Percentiles rank a stretch among this genome's conserved stretches.
Conservation (phyloP, 2,329 filamentous ascomycete genomes). For the Aureobasidium melanogenum region DNA sequence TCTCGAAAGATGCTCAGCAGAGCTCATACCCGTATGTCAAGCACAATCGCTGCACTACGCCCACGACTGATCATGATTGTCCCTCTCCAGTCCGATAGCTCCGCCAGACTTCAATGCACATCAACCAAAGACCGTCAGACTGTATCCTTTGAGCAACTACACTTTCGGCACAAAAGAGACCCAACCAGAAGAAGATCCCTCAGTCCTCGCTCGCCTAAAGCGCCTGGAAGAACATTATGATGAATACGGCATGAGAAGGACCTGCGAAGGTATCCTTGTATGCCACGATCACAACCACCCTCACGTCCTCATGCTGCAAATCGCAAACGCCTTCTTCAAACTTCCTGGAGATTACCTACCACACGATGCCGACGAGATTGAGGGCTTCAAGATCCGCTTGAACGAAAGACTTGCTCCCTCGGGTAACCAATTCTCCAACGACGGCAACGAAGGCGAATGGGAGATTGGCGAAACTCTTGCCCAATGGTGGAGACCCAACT, state of each 20-base stretch:
- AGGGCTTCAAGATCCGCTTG: slow-evolving; percentile 86
- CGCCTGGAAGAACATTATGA: slow-evolving; percentile 93
- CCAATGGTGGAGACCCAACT: slow-evolving; percentile 98
- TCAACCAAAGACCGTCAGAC: slow-evolving; percentile 79
- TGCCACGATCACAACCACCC: slow-evolving; percentile 99
- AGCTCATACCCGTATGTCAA: slow-evolving; percentile 57
- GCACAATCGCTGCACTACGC: neutral
- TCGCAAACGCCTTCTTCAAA: slow-evolving; percentile 99
- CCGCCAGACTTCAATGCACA: slow-evolving; percentile 72
- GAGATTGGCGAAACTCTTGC: slow-evolving; percentile 88
- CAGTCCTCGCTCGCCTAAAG: slow-evolving; percentile 83
- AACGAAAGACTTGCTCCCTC: slow-evolving; percentile 83
- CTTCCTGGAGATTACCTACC: slow-evolving; percentile 91
- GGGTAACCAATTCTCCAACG: slow-evolving; percentile 71
- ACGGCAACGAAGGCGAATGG: slow-evolving; percentile 57
- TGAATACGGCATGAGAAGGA: slow-evolving; percentile 89
- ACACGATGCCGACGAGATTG: slow-evolving; percentile 80
- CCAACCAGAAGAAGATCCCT: slow-evolving; percentile 95
- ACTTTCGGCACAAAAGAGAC: slow-evolving; percentile 98
- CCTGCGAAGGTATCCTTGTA: slow-evolving; percentile 92
- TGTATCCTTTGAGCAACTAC: slow-evolving; percentile 96
- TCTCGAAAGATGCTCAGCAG: slow-evolving; percentile 66
- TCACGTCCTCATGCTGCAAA: slow-evolving; percentile 97
- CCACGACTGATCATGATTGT: neutral
- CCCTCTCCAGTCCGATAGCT: slow-evolving; percentile 53